Evolutionary conservation across 2,329 filamentous ascomycete species (phyloP), one percentile per base, ranked within the genome.

Genomic region (Nigrospora osmanthi): DNA sequence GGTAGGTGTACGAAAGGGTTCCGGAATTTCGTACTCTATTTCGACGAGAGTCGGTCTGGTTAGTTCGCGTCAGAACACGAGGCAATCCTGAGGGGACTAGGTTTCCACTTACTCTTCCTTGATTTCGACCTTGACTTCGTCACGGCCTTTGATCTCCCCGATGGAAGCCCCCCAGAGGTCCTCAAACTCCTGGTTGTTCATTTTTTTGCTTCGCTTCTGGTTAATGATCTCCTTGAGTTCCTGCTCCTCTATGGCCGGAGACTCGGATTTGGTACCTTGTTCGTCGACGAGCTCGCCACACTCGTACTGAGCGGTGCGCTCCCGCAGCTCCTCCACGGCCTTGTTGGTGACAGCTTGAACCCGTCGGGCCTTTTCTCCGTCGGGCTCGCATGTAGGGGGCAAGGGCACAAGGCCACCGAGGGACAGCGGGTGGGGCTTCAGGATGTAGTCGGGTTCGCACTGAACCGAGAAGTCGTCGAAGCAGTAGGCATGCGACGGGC

Each of bases 341-440:
- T 84, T 86, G 60, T 97, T 85, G 9, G 90, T 89, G 14, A 98
- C 89, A 16, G 84, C 80, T 57, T 91, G 88, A 40, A 97, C 85
- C 15, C 87, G 85, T 35, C 88, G 81, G 9, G 85, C 88, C 64
- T 95, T 96, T 58, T 94, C 89, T 49, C 89, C 89, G 63, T 98
- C 94, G 0, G 93, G 87, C 65, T 96, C 91, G 64, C 93, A 98
- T 5, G 88, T 90, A 2, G 94, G 91, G 6, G 90, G 82, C 10
- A 98, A 69, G 9, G 93, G 93, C 6, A 97, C 59, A 4, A 94
- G 59, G 0, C 93, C 90, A 40, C 83, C 82, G 0, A 96, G 62
- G 0, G 89, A 85, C 17, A 97, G 72, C 1, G 91, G 90, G 61
- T 97, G 91, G 1, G 82, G 79, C 57, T 86, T 85, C 34, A 93